Base-by-base conservation (phyloP, 2,329 filamentous ascomycete species). In the Golovinomyces cichoracearum region DNA sequence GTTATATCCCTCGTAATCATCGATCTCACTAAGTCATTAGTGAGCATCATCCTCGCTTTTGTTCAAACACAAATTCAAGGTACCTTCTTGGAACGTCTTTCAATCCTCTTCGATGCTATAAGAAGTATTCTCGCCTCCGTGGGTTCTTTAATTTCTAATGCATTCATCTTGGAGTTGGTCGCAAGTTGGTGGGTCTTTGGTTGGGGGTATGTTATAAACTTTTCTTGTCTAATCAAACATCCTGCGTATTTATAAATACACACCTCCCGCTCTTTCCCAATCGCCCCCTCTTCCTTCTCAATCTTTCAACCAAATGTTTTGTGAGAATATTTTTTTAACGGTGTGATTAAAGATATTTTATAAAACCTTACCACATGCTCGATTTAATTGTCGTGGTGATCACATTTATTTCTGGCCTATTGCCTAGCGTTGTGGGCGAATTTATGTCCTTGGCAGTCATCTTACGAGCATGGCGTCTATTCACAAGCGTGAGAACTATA, bases 371-470 rank as follows among this genome's bases (percentile, higher is more conserved):
- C 29, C 10, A 33, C 29, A 9, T 33, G 7, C 3, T 33, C n/a
- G 29, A 33, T 9, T 33, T 15, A 33, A 57, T 68, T 19, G 69
- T 82, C 50, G 80, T 81, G 54, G 50, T 78, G 1, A 63, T 67
- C 1, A 72, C 71, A 53, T 80, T 81, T 58, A 58, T 72, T 26
- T 65, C 80, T 48, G 76, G 81, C 55, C 62, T 80, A 21, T 59
- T 74, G 2, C 66, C 76, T 15, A 68, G 70, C 33, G 61, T 72
- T 1, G 61, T 73, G 5, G 73, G 77, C 60, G 73, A 80, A 57
- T 72, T 78, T 44, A 74, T 71, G 0, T 78, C 74, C 0, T 64
- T 82, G n/a, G 69, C 82, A 45, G 68, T 82, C 25, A 66, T 80
- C 3, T 63, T 82, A 41, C 72, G 78, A 48, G 64, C 82, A 3